Conservation (phyloP, 1,139 yeast species). For the Candida pseudocylindracea region DNA sequence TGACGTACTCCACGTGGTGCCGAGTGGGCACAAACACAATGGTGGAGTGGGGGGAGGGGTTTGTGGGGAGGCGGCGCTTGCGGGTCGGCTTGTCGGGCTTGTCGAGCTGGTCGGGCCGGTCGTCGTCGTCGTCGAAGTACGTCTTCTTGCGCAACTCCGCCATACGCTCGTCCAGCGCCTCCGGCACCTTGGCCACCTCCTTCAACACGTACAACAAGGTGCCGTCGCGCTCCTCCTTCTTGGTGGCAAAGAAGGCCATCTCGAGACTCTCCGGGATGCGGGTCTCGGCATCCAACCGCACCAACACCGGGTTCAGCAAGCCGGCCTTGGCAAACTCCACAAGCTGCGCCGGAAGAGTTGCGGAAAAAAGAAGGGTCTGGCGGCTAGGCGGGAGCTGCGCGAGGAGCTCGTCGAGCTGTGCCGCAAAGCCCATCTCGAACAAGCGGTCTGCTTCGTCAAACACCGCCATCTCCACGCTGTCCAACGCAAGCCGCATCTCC, state of each 20-base stretch:
- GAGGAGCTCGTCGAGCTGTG: conserved; percentile 75
- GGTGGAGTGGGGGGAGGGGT: conserved; percentile 73
- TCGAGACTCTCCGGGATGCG: conserved; percentile 80
- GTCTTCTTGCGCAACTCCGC: conserved; percentile 25
- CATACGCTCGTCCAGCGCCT: conserved; percentile 19
- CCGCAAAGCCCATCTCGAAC: conserved; percentile 94
- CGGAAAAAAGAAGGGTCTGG: conserved; percentile 81
- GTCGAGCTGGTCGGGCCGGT: conserved; percentile 16
- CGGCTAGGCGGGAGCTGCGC: conserved; percentile 65
- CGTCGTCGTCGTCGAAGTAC: conserved; percentile 25
- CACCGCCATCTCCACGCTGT: conserved; percentile 69
- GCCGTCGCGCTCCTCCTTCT: conserved; percentile 79
- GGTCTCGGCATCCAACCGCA: conserved; percentile 78
- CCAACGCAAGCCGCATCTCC: conserved; percentile 78
- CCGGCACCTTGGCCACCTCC: conserved; percentile 68
- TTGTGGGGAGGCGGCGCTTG: conserved; percentile 39
- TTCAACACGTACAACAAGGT: conserved; percentile 54
- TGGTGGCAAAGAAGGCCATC: conserved; percentile 69
- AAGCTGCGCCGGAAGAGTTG: conserved; percentile 78
- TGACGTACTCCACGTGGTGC: conserved; percentile 88
- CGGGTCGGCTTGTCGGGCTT: conserved; percentile 12
- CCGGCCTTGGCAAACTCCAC: conserved; percentile 98
- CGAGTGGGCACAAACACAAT: conserved; percentile 91
- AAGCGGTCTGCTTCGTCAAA: conserved; percentile 97
- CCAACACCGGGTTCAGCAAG: conserved; percentile 71